Evolutionary conservation across 2,329 filamentous ascomycete genomes (phyloP).

Genomic region (Tympanopsis confertula): DNA sequence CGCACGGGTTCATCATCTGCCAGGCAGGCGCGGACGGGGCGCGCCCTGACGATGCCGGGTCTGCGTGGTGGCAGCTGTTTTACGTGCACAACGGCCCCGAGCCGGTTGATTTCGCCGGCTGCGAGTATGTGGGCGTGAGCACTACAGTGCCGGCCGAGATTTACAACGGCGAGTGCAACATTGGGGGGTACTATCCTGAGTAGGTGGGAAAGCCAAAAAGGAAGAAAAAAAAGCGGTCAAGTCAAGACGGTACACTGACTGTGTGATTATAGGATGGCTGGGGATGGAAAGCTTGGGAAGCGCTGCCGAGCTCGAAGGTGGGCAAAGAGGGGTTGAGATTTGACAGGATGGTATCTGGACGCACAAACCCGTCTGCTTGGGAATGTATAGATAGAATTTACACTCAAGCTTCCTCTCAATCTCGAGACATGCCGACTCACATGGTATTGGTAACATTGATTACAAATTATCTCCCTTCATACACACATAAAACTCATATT

Average conservation of each 20-base stretch:
- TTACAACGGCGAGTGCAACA: constrained; percentile 9
- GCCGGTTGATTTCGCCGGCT: constrained; percentile 5
- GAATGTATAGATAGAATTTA: no score
- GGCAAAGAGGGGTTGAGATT: no score
- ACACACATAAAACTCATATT: no score
- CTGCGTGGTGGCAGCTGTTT: constrained; percentile 10
- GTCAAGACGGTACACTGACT: not conserved
- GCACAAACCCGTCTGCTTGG: no score
- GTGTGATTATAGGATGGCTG: not conserved
- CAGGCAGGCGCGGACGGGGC: constrained; percentile 7
- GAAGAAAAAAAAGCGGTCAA: not conserved
- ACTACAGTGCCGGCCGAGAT: constrained; percentile 10
- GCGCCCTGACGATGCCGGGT: no score
- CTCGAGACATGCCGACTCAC: no score
- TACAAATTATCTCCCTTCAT: no score
- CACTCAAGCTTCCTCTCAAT: no score
- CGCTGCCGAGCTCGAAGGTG: no score
- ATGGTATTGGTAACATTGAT: no score
- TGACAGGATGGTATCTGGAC: no score
- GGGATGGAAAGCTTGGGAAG: not conserved
- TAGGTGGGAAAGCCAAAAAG: not conserved
- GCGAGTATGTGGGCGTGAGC: constrained; percentile 8
- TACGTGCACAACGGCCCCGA: constrained; percentile 5
- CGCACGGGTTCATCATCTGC: constrained; percentile 9
- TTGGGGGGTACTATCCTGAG: constrained; percentile 5